These are phyloP conservation scores for Colletotrichum sp. DNA, from an alignment of 2,329 filamentous ascomycete genomes.

Conservation along the genomic window DNA sequence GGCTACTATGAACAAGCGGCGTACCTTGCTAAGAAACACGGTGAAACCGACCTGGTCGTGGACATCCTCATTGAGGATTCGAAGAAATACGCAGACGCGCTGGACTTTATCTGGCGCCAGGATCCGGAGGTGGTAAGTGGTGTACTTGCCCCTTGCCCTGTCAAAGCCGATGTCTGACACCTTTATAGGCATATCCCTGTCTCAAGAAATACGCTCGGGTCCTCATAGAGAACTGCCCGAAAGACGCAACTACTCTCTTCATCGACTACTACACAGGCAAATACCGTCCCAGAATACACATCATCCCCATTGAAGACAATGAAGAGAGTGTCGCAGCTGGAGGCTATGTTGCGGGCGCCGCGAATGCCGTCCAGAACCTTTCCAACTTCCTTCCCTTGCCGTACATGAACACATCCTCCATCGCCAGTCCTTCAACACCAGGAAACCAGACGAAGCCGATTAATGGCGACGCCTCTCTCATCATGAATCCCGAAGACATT, in stretches of 20 bases:
- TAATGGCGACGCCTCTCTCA: slow-evolving; percentile 51
- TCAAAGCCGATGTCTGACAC: slow-evolving; percentile 32
- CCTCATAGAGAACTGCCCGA: slow-evolving; percentile 83
- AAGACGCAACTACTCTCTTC: slow-evolving; percentile 84
- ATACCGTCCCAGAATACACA: slow-evolving; percentile 76
- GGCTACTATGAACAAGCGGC: slow-evolving; percentile 97
- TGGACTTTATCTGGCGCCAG: slow-evolving; percentile 90
- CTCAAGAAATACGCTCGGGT: slow-evolving; percentile 96
- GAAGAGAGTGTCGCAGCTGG: slow-evolving; percentile 41
- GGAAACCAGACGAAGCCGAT: slow-evolving; percentile 55
- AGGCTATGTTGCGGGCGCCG: slow-evolving; percentile 61
- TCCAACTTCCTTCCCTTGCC: slow-evolving; percentile 84
- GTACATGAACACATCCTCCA: slow-evolving; percentile 74
- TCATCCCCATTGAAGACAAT: slow-evolving; percentile 36
- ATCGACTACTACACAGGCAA: slow-evolving; percentile 93
- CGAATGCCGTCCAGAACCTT: slow-evolving; percentile 83
- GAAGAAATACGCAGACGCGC: slow-evolving; percentile 84
- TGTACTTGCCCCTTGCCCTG: neutral
- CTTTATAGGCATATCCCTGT: slow-evolving; percentile 75
- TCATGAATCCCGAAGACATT: slow-evolving; percentile 53
- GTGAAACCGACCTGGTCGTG: slow-evolving; percentile 91
- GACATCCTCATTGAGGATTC: slow-evolving; percentile 97
- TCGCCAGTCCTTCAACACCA: slow-evolving; percentile 57
- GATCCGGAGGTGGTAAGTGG: slow-evolving; percentile 74
- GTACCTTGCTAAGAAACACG: slow-evolving; percentile 92